A percentile compares a stretch with the other conserved stretches of the same genome.
phyloP scores from a whole-genome alignment of 768 basidiomycete genomes.

The Suillus clintonianus region DNA sequence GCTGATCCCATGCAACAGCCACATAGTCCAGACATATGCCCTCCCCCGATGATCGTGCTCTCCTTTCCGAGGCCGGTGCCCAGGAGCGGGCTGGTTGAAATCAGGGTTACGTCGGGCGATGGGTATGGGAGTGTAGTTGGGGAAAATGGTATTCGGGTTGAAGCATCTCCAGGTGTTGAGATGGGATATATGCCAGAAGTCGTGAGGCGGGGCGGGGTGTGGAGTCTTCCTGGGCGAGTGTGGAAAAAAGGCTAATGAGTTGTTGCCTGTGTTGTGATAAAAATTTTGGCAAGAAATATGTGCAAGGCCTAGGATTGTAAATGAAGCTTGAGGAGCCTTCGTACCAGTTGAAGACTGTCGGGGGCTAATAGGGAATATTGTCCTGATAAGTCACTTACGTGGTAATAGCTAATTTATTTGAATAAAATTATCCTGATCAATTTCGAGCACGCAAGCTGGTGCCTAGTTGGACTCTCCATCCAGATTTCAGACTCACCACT shows the following conservation, averaged over 20 bases:
- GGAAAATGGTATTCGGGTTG: slow-evolving; percentile 26
- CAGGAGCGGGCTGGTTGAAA: slow-evolving; percentile 64
- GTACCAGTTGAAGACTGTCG: too few relatives aligned
- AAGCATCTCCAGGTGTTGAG: slow-evolving; percentile 44
- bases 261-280: background rate
- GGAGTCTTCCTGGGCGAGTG: slow-evolving; percentile 69
- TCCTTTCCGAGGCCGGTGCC: slow-evolving; percentile 66
- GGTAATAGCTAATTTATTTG: background rate
- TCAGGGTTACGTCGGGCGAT: slow-evolving; percentile 64
- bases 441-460: background rate
- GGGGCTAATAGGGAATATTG: too few relatives aligned
- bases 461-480: background rate
- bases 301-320: background rate
- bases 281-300: background rate
- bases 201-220: slow-evolving; percentile 68
- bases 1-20: slow-evolving; percentile 10
- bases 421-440: background rate
- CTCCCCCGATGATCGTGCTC: slow-evolving; percentile 60
- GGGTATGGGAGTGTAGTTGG: slow-evolving; percentile 3
- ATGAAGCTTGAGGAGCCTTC: background rate
- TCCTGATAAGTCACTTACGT: background rate
- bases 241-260: slow-evolving; percentile 34
- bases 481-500: background rate
- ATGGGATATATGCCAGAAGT: slow-evolving; percentile 65
- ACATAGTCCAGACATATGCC: slow-evolving; percentile 19